Evolutionary conservation across 345 rosid species (phyloP), one percentile per base, ranked within the genome.

Genomic region (Diplotaxis tenuifolia): DNA sequence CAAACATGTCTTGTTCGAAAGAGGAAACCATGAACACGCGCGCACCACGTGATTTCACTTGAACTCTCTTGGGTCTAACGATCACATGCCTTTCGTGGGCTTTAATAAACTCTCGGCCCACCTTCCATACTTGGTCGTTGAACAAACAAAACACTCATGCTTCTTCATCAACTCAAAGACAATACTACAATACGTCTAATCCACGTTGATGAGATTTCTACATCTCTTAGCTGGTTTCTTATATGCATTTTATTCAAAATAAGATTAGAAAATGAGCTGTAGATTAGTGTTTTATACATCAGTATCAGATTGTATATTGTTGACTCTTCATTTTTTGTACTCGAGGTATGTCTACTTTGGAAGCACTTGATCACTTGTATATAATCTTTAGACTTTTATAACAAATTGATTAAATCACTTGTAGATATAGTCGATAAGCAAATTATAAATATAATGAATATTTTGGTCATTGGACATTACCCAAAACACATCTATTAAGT

Each of bases 221-320:
- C 49, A 45, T 10, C n/a, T 28, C 23, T 65, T 7, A 42, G 42
- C n/a, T 0, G 7, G 45, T 20, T 73, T 42, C 20, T 4, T 32
- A 5, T 22, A 2, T 21, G 34, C 36, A 63, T 53, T 54, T 38
- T 27, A 7, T 52, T 50, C 14, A 21, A 22, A 53, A 11, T 18
- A 38, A 23, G 38, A 27, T 25, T 7, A 40, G n/a, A 45, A 3
- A 21, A 23, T 47, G 29, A 20, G 22, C 36, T 67, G 67, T 27
- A 18, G 14, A 42, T 40, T 40, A 21, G 20, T 38, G 2, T 45
- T 19, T 36, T 14, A 12, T 18, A 65, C 65, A 73, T 63, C 21
- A 54, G 15, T 38, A 54, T 65, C 55, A 62, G 4, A 18, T 53
- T 71, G 60, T 71, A 50, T 71, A 29, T 60, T 61, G 12, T 32